Base-by-base conservation (phyloP, 2,329 filamentous ascomycete genomes). In the Alternaria sp. region DNA sequence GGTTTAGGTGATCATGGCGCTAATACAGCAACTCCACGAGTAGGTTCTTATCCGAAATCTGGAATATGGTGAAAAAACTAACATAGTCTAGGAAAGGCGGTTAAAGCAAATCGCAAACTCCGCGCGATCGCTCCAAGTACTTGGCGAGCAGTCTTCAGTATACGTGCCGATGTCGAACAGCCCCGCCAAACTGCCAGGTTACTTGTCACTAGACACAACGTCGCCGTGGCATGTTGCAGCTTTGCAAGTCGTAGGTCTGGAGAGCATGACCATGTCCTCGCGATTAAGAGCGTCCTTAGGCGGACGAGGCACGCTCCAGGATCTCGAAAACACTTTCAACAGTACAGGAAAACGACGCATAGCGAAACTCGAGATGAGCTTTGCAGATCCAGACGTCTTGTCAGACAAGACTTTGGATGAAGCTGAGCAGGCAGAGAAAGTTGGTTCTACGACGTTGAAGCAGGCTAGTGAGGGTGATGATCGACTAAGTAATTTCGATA, bases 141-240 rank as follows among this genome's bases (percentile, higher is more conserved):
- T 93, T 17, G 86, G 88, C 56, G 82, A 86, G 14, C 86, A 92
- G 58, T 88, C 90, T 1, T 92, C 91, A 6, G 83, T 96, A 31
- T 86, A 96, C 64, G 83, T 96, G 23, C 94, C 94, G 3, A 80
- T 97, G 31, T 71, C 72, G 2, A 79, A 91, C 24, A 85, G 87
- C 1, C 86, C 89, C 13, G 71, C 75, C 14, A 78, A 76, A 34
- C 65, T 90, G 26, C 87, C 89, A 1, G 66, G 75, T 3, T 87
- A 86, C 62, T 74, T 93, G 5, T 77, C 77, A 3, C 65, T 95
- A 13, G 85, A 93, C 67, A 65, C 77, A 9, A 77, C 79, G 7
- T 95, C 91, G 0, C 80, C 83, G 55, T 99, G 95, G 95, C 88
- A 96, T 68, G 86, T 86, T 3, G 89, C 92, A 11, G 93, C 90